phyloP scores from a whole-genome alignment of 176 grass and related monocot genomes.

The Oryza brachyantha region DNA sequence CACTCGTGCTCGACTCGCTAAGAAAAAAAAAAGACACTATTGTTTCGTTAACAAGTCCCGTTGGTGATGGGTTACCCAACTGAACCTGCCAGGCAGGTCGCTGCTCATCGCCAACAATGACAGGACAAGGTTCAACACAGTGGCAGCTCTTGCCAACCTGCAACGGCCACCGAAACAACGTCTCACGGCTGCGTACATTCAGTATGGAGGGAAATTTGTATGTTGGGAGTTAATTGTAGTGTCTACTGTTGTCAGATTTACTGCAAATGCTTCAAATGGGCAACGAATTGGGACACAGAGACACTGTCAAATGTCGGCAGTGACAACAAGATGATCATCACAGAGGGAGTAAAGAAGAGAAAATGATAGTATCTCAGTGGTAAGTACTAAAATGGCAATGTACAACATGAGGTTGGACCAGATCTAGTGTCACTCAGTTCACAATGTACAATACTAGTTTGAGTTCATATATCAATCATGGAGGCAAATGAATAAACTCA shows the following conservation, averaged over 20 bases:
- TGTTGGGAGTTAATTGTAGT: not conserved
- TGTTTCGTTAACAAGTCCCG: too few species aligned
- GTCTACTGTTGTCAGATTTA: not conserved
- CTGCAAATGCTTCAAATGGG: not conserved
- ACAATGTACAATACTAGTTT: conserved; percentile 40
- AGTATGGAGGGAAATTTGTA: too few species aligned
- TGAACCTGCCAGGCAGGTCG: conserved; percentile 17
- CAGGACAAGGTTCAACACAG: not conserved
- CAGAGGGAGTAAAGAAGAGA: not conserved
- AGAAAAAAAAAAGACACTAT: too few species aligned
- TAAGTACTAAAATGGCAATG: conserved; percentile 26
- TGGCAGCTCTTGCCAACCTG: conserved; percentile 15
- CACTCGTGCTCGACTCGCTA: too few species aligned
- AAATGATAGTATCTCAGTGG: not conserved
- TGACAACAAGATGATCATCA: not conserved
- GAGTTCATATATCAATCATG: conserved; percentile 65
- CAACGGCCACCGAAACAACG: not conserved
- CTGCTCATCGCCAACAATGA: not conserved
- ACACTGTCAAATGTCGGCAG: not conserved
- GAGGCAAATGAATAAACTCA: conserved; percentile 48
- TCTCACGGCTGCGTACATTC: too few species aligned
- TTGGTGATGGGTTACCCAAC: conserved; percentile 13
- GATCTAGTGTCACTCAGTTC: conserved; percentile 23
- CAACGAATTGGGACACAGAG: not conserved
- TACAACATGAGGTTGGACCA: conserved; percentile 12